Percentiles rank a stretch among this genome's conserved stretches.
Evolutionary conservation across 2,329 filamentous ascomycete genomes (phyloP).

Genomic region (Rosellinia necatrix): DNA sequence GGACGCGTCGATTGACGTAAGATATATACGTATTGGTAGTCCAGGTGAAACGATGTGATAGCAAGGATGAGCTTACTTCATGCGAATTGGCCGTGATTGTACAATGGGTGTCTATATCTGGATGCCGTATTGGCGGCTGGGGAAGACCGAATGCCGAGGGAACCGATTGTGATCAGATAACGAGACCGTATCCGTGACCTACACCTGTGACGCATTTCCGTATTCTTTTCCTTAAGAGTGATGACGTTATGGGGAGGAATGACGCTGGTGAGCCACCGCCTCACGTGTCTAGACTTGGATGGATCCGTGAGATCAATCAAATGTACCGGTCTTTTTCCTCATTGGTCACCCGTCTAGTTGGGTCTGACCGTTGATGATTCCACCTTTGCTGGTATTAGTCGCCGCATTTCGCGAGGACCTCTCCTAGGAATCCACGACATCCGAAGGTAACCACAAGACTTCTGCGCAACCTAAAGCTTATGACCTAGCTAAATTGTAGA

Average conservation of each 20-base stretch:
- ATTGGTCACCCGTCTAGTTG: slow-evolving; percentile 22
- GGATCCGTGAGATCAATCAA: not conserved
- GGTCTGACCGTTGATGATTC: slow-evolving; percentile 19
- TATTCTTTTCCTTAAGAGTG: too few relatives aligned
- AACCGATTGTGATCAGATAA: too few relatives aligned
- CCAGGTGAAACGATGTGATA: slow-evolving; percentile 3
- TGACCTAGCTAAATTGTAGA: not conserved
- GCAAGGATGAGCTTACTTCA: slow-evolving; percentile 10
- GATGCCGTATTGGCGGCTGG: too few relatives aligned
- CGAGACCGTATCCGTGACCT: too few relatives aligned
- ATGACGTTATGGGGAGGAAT: slow-evolving; percentile 2
- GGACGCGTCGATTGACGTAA: slow-evolving; percentile 19
- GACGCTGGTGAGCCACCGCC: not conserved
- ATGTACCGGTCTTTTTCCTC: not conserved
- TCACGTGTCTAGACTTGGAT: not conserved
- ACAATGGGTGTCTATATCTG: too few relatives aligned
- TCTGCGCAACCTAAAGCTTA: too few relatives aligned
- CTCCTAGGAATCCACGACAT: slow-evolving; percentile 1
- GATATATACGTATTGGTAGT: slow-evolving; percentile 7
- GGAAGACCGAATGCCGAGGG: slow-evolving; percentile 2
- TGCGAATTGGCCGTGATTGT: slow-evolving; percentile 1
- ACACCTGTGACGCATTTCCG: too few relatives aligned
- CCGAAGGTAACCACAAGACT: slow-evolving; percentile 15
- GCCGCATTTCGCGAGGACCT: slow-evolving; percentile 6
- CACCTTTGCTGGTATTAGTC: slow-evolving; percentile 2